Conservation (phyloP, 2,329 filamentous ascomycete species). For the Claviceps spartinae region DNA sequence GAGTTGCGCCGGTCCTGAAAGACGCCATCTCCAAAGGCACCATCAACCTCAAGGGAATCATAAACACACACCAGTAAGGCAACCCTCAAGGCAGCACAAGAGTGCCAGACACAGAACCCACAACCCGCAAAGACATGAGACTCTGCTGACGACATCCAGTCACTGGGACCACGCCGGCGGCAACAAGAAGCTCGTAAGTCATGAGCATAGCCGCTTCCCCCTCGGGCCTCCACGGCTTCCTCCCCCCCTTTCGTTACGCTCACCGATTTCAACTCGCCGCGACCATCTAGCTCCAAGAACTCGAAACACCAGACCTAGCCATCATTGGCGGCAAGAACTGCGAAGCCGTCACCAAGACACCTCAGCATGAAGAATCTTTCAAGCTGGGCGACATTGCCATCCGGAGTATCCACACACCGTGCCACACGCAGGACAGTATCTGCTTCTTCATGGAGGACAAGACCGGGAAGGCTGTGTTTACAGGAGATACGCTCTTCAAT, state of each 20-base stretch:
- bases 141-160: conserved; percentile 34
- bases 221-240: too few species aligned
- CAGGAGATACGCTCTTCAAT: conserved; percentile 91
- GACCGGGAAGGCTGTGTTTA: conserved; percentile 67
- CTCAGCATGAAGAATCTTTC: conserved; percentile 62
- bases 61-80: conserved; percentile 95
- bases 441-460: conserved; percentile 86
- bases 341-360: conserved; percentile 63
- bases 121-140: background rate
- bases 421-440: conserved; percentile 96
- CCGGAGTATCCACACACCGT: conserved; percentile 85
- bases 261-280: too few species aligned
- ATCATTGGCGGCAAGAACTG: conserved; percentile 86
- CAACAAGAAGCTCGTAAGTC: conserved; percentile 56
- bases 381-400: conserved; percentile 73
- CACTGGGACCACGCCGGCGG: conserved; percentile 93
- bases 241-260: too few species aligned
- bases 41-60: conserved; percentile 76
- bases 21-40: conserved; percentile 55
- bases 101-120: background rate
- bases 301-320: conserved; percentile 48
- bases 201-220: too few species aligned
- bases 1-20: conserved; percentile 53
- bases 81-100: background rate
- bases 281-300: conserved; percentile 21